Percentiles rank a stretch among this genome's conserved stretches.
Conservation (phyloP, 192 early-diverging fungal genomes). For the Linnemannia hyalina region DNA sequence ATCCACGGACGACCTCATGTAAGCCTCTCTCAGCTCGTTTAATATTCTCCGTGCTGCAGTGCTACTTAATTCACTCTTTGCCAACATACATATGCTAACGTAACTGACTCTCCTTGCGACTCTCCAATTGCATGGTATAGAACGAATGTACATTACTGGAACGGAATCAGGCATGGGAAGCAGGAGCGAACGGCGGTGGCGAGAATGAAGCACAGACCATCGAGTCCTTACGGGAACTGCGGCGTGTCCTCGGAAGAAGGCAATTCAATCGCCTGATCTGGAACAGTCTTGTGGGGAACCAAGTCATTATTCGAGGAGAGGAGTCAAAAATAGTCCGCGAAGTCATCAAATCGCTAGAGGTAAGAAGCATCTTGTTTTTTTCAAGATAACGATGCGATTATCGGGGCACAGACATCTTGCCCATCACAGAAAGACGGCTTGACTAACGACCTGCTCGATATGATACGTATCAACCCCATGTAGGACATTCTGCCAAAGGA, state of each 20-base stretch:
- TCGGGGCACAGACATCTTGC: neutral
- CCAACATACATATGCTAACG: neutral
- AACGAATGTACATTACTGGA: slow-evolving; percentile 18
- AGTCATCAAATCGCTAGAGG: slow-evolving; percentile 34
- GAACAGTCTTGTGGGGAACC: slow-evolving; percentile 47
- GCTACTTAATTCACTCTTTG: neutral
- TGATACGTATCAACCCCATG: neutral
- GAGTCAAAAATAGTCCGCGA: slow-evolving; percentile 32
- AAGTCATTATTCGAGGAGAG: slow-evolving; percentile 48
- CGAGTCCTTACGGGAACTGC: slow-evolving; percentile 39
- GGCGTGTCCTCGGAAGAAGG: slow-evolving; percentile 24
- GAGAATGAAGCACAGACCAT: slow-evolving; percentile 10
- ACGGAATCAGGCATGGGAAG: slow-evolving; percentile 2
- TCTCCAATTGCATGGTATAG: neutral
- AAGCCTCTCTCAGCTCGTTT: neutral
- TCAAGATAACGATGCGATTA: neutral
- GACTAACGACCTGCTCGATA: neutral
- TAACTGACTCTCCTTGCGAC: neutral
- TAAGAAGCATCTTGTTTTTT: neutral
- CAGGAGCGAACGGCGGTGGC: neutral
- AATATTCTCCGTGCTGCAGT: neutral
- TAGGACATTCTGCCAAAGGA: slow-evolving; percentile 46
- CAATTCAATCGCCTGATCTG: slow-evolving; percentile 44
- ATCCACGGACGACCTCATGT: slow-evolving; percentile 65
- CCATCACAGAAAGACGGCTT: neutral